Conservation (phyloP, 805 yeast species). For the Yamadazyma scolyti region DNA sequence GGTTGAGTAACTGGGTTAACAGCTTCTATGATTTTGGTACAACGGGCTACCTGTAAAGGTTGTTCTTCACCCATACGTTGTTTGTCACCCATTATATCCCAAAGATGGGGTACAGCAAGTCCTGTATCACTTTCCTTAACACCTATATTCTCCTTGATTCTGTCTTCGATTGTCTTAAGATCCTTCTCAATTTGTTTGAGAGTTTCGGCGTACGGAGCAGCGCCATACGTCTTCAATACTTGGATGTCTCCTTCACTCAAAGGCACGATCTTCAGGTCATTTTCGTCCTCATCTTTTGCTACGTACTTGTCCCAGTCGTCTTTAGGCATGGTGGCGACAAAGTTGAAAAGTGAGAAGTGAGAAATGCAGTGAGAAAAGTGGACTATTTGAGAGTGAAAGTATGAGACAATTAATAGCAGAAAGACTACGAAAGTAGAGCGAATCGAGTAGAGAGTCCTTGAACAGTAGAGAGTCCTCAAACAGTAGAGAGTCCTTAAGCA, state of each 20-base stretch:
- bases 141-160: slow-evolving; percentile 93
- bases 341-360: neutral
- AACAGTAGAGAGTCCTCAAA: no score
- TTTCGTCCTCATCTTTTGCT: slow-evolving; percentile 68
- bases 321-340: slow-evolving; percentile 94
- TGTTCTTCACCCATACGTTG: slow-evolving; percentile 91
- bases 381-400: no score
- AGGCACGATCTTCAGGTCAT: slow-evolving; percentile 76
- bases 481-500: no score
- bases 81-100: slow-evolving; percentile 97
- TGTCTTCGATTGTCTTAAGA: slow-evolving; percentile 74
- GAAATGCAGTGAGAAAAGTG: neutral
- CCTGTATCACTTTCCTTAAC: slow-evolving; percentile 96
- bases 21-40: slow-evolving; percentile 91
- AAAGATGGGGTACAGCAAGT: slow-evolving; percentile 90
- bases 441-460: no score
- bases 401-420: no score
- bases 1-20: slow-evolving; percentile 30
- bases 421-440: no score
- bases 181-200: slow-evolving; percentile 85
- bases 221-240: slow-evolving; percentile 94
- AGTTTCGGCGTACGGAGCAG: slow-evolving; percentile 87
- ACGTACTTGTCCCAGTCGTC: slow-evolving; percentile 98
- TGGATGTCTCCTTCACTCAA: slow-evolving; percentile 95
- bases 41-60: slow-evolving; percentile 96